Conservation (phyloP, 1,284 basidiomycete genomes). For the Tremellales sp. region DNA sequence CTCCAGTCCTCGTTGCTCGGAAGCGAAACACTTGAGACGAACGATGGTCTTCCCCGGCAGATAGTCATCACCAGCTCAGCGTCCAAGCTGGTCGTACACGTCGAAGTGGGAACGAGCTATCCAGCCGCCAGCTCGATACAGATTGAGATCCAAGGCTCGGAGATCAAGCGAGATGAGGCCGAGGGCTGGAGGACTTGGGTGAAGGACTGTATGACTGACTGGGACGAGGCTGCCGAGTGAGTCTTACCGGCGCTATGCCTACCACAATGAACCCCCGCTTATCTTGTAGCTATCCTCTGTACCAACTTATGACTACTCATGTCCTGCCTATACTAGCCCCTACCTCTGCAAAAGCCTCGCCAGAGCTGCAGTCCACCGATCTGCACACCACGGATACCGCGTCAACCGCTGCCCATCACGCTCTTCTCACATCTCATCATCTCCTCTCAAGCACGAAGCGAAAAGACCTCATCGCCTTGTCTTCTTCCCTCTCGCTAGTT, state of each 20-base stretch:
- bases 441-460: slow-evolving; percentile 66
- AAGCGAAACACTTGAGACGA: slow-evolving; percentile 53
- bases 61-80: slow-evolving; percentile 49
- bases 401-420: slow-evolving; percentile 52
- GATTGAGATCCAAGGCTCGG: slow-evolving; percentile 47
- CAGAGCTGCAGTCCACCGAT: not conserved
- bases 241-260: slow-evolving; percentile 53
- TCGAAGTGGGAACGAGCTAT: slow-evolving; percentile 34
- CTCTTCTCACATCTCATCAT: slow-evolving; percentile 68
- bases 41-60: not conserved
- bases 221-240: slow-evolving; percentile 52
- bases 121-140: slow-evolving; percentile 13
- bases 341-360: slow-evolving; percentile 2
- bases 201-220: slow-evolving; percentile 46
- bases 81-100: slow-evolving; percentile 41
- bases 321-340: slow-evolving; percentile 56
- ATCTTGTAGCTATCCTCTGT: slow-evolving; percentile 59
- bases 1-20: slow-evolving; percentile 59
- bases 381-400: slow-evolving; percentile 51
- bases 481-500: slow-evolving; percentile 55
- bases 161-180: slow-evolving; percentile 51
- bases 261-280: no score
- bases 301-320: slow-evolving; percentile 57
- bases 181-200: slow-evolving; percentile 55
- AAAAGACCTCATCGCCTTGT: slow-evolving; percentile 60